A percentile compares a stretch with the other conserved stretches of the same genome.
These are phyloP conservation scores for Suhomyces coccinellae DNA, from an alignment of 1,139 yeast species.

Conservation along the genomic window DNA sequence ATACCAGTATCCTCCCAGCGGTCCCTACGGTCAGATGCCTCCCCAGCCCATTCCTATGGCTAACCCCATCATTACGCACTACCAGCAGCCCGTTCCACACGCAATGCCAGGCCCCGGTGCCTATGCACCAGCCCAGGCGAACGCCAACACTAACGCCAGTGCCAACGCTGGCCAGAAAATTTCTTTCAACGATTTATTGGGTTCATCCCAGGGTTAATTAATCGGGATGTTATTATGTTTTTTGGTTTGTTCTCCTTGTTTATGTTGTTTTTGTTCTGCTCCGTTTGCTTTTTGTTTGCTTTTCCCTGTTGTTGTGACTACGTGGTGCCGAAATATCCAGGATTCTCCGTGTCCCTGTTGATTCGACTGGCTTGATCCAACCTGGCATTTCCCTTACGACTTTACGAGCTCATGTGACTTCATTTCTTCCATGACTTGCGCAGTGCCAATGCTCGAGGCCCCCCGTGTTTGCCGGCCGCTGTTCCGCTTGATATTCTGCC, in stretches of 20 bases:
- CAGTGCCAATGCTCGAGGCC: neutral
- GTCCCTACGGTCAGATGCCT: constrained; percentile 11
- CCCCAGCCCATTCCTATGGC: constrained; percentile 6
- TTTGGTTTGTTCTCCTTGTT: constrained; percentile 1
- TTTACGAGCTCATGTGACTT: constrained; percentile 10
- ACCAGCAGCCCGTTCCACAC: constrained; percentile 14
- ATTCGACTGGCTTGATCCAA: constrained; percentile 14
- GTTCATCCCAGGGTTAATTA: constrained; percentile 30
- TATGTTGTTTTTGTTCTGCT: constrained; percentile 3
- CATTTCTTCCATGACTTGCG: constrained; percentile 9
- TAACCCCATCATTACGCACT: constrained; percentile 13
- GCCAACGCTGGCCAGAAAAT: constrained; percentile 36
- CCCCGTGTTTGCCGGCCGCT: constrained; percentile 3
- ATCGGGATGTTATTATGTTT: constrained; percentile 2
- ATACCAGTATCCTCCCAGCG: constrained; percentile 21
- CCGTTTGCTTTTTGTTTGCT: constrained; percentile 1
- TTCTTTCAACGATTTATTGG: constrained; percentile 43
- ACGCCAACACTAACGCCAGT: constrained; percentile 2
- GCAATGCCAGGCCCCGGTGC: neutral
- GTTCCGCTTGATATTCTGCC: constrained; percentile 3
- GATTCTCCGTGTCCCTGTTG: constrained; percentile 5
- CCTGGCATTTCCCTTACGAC: constrained; percentile 10
- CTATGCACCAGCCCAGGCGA: constrained; percentile 1
- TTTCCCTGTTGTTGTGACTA: constrained; percentile 4
- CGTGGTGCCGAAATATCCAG: constrained; percentile 2